Conservation (phyloP, 1,139 yeast species). For the Nakaseomyces bracarensis region DNA sequence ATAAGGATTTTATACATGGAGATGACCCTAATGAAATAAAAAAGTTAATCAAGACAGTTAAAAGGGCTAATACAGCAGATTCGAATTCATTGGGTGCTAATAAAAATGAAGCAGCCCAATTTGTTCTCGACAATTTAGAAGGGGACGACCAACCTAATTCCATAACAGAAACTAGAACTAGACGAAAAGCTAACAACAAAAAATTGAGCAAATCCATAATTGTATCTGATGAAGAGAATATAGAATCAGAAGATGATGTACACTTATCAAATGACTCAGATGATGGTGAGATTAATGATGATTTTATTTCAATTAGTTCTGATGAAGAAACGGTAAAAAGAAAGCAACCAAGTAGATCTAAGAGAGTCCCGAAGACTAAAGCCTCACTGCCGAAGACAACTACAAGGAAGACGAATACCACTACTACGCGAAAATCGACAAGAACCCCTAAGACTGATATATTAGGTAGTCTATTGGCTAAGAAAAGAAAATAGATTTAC, state of each 20-base stretch:
- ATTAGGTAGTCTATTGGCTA: constrained; percentile 22
- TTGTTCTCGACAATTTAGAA: constrained; percentile 7
- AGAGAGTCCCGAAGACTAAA: constrained; percentile 1
- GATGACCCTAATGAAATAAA: constrained; percentile 32
- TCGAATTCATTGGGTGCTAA: constrained; percentile 6
- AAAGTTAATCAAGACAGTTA: constrained; percentile 25
- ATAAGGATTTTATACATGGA: constrained; percentile 33
- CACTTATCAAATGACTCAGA: constrained; percentile 10
- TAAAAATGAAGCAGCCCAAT: constrained; percentile 19
- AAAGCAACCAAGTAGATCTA: not conserved
- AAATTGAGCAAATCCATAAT: constrained; percentile 11
- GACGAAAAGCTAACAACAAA: not conserved
- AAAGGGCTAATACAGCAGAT: constrained; percentile 17
- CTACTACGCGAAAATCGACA: constrained; percentile 8
- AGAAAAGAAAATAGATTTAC: constrained; percentile 15
- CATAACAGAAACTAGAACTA: not conserved
- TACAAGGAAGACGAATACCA: constrained; percentile 1
- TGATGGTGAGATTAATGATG: constrained; percentile 10
- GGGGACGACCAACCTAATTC: too few species aligned
- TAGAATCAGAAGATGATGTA: not conserved
- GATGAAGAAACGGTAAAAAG: constrained; percentile 10
- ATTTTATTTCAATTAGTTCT: constrained; percentile 9
- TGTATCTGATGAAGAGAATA: constrained; percentile 12
- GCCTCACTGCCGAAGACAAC: not conserved
- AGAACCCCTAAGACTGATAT: constrained; percentile 26